phyloP scores from a whole-genome alignment of 139 green algal genomes.

The Mesotaenium endlicherianum region DNA sequence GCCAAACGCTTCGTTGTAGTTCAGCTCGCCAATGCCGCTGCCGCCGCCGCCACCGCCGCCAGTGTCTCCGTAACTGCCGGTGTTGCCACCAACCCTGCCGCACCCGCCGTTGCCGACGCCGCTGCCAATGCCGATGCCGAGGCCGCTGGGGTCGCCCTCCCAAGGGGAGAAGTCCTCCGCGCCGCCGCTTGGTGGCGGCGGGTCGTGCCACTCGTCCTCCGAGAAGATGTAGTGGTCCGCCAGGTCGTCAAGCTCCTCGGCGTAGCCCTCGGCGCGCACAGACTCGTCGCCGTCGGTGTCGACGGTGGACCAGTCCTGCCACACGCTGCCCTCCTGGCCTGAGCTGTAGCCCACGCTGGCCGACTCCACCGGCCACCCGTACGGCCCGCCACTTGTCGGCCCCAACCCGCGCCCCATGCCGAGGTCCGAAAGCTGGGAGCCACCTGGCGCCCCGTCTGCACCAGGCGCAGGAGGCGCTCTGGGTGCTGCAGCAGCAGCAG shows the following conservation, averaged over 20 bases:
- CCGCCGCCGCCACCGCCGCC: background rate
- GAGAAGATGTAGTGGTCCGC: background rate
- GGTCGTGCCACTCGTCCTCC: no score
- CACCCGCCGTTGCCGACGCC: no score
- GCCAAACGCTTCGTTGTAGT: constrained; percentile 26
- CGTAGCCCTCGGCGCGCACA: background rate
- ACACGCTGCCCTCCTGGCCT: background rate
- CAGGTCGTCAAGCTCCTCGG: background rate
- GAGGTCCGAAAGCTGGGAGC: background rate
- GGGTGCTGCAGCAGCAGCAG: background rate
- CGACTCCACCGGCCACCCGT: background rate
- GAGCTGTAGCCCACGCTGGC: background rate
- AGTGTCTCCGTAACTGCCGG: background rate
- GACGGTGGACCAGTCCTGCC: background rate
- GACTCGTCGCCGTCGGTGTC: constrained; percentile 1
- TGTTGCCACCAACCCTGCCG: background rate
- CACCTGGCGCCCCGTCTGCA: no score
- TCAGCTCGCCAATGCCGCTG: background rate
- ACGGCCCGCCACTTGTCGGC: background rate
- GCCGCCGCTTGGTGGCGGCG: no score
- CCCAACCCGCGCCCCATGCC: background rate
- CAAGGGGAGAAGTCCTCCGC: no score
- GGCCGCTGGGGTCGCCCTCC: no score
- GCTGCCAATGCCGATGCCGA: no score
- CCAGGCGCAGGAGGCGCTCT: no score